Conservation (phyloP, 495 filamentous ascomycete species). For the Recurvomyces mirabilis region DNA sequence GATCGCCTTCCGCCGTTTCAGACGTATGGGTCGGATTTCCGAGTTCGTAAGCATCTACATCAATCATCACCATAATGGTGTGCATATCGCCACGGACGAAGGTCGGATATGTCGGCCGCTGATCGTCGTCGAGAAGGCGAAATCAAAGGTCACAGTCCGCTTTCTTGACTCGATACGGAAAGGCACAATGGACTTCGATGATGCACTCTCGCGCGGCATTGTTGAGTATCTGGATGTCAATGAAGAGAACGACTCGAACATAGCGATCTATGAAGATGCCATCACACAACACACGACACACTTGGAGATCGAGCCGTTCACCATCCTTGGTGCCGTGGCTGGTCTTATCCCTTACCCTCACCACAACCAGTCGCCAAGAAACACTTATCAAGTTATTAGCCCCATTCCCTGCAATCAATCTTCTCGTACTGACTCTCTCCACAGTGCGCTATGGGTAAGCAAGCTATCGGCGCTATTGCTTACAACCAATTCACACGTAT, state of each 20-base stretch:
- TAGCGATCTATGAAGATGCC: conserved; percentile 76
- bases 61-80: conserved; percentile 79
- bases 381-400: no score
- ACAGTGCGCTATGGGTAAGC: conserved; percentile 99
- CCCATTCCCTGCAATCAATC: no score
- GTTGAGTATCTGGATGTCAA: conserved; percentile 97
- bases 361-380: conserved; percentile 97
- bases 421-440: not conserved
- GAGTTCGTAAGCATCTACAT: conserved; percentile 93
- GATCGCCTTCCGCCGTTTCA: conserved; percentile 65
- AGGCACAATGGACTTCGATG: conserved; percentile 77
- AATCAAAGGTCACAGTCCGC: conserved; percentile 61
- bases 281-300: conserved; percentile 76
- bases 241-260: conserved; percentile 92
- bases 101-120: conserved; percentile 90
- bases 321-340: conserved; percentile 91
- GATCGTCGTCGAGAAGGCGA: conserved; percentile 80
- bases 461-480: conserved; percentile 95
- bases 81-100: conserved; percentile 94
- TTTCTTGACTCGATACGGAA: conserved; percentile 69
- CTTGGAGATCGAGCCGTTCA: conserved; percentile 95
- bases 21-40: conserved; percentile 78
- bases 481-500: conserved; percentile 95
- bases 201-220: conserved; percentile 76
- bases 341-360: conserved; percentile 96